Evolutionary conservation across 805 yeast genomes (phyloP).

Genomic region (Blastobotrys attinorum): DNA sequence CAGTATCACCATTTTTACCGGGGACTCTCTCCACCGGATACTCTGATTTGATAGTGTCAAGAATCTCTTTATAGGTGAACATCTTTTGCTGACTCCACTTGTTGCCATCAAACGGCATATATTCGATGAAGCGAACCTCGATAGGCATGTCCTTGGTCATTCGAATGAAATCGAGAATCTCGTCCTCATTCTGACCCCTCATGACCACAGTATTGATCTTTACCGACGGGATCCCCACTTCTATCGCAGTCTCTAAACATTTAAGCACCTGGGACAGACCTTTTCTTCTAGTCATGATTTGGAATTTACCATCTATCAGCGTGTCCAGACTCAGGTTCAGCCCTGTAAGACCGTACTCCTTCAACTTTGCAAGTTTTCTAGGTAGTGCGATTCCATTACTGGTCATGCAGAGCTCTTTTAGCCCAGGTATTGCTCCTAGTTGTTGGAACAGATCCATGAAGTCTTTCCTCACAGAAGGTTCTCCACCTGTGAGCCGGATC

Average conservation of each 20-base stretch:
- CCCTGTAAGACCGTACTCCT: slow-evolving; percentile 37
- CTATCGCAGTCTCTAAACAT: slow-evolving; percentile 37
- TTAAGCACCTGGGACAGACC: slow-evolving; percentile 41
- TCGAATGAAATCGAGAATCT: slow-evolving; percentile 39
- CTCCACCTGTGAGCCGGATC: slow-evolving; percentile 49
- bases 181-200: slow-evolving; percentile 45
- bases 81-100: slow-evolving; percentile 42
- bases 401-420: slow-evolving; percentile 43
- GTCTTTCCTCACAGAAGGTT: slow-evolving; percentile 47
- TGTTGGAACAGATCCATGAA: slow-evolving; percentile 36
- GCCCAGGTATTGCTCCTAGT: slow-evolving; percentile 33
- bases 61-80: slow-evolving; percentile 39
- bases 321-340: slow-evolving; percentile 45
- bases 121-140: slow-evolving; percentile 48
- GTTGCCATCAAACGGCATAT: slow-evolving; percentile 54
- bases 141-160: slow-evolving; percentile 33
- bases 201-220: slow-evolving; percentile 45
- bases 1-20: slow-evolving; percentile 38
- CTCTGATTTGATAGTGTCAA: slow-evolving; percentile 26
- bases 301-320: slow-evolving; percentile 43
- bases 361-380: slow-evolving; percentile 39
- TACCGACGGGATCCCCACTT: slow-evolving; percentile 37
- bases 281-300: slow-evolving; percentile 41
- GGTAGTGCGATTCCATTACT: slow-evolving; percentile 45
- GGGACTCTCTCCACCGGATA: slow-evolving; percentile 24